Evolutionary conservation across 2,329 filamentous ascomycete genomes (phyloP).

Genomic region (Arthroderma uncinatum): DNA sequence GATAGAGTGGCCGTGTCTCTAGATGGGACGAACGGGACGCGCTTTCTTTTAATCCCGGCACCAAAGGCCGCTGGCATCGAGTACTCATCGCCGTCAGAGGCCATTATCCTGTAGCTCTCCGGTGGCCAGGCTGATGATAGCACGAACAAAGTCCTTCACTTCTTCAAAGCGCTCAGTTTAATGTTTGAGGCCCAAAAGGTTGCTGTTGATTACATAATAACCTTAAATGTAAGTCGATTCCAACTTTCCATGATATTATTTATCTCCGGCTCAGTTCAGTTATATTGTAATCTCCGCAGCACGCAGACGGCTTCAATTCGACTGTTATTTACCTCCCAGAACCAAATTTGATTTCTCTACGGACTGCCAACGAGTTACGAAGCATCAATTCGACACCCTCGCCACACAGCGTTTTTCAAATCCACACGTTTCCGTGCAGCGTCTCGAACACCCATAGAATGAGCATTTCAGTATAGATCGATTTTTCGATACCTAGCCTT

Average conservation of each 20-base stretch:
- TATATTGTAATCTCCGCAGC: no score
- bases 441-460: no score
- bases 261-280: no score
- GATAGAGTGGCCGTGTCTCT: slow-evolving; percentile 25
- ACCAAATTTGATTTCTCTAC: background rate
- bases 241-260: background rate
- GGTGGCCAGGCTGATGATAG: background rate
- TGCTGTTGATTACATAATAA: background rate
- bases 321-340: no score
- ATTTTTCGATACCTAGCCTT: background rate
- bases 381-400: no score
- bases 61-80: slow-evolving; percentile 51
- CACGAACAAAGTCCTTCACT: no score
- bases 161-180: background rate
- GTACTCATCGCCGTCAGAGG: slow-evolving; percentile 43
- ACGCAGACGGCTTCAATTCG: no score
- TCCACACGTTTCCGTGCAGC: no score
- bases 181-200: background rate
- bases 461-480: no score
- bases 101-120: slow-evolving; percentile 13
- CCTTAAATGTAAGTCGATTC: background rate
- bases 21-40: slow-evolving; percentile 49
- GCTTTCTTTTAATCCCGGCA: slow-evolving; percentile 51
- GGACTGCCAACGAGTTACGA: background rate
- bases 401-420: no score